phyloP scores from a whole-genome alignment of 805 yeast species.

The Saturnispora dispora region DNA sequence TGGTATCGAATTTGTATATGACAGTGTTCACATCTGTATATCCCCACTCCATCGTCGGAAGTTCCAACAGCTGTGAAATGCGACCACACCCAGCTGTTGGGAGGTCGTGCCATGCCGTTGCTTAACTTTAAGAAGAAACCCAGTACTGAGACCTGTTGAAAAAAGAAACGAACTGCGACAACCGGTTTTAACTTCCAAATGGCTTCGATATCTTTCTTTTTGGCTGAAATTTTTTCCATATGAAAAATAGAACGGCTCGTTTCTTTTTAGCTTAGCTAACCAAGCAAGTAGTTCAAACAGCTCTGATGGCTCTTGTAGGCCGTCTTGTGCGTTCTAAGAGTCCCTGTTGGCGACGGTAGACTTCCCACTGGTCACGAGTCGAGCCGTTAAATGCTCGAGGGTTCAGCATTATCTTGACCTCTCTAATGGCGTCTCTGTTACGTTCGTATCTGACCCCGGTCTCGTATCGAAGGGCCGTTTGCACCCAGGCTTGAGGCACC shows the following conservation, averaged over 20 bases:
- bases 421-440: constrained; percentile 11
- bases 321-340: constrained; percentile 67
- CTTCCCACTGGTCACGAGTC: constrained; percentile 89
- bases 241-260: constrained; percentile 4
- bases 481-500: constrained; percentile 2
- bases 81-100: constrained; percentile 30
- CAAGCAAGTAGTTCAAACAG: constrained; percentile 3
- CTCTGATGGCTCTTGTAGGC: constrained; percentile 21
- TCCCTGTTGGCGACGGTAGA: constrained; percentile 92
- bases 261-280: constrained; percentile 3
- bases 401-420: constrained; percentile 66
- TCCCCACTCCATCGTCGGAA: constrained; percentile 1
- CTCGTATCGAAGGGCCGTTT: constrained; percentile 5
- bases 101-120: constrained; percentile 27
- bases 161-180: constrained; percentile 7
- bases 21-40: constrained; percentile 21
- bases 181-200: constrained; percentile 5
- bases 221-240: background rate
- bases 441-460: constrained; percentile 3
- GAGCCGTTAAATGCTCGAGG: constrained; percentile 78
- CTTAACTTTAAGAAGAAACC: background rate
- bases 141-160: background rate
- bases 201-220: background rate
- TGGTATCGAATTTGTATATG: constrained; percentile 24
- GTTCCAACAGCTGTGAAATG: constrained; percentile 21